Evolutionary conservation across 345 rosid genomes (phyloP).

Genomic region (Firmiana major): DNA sequence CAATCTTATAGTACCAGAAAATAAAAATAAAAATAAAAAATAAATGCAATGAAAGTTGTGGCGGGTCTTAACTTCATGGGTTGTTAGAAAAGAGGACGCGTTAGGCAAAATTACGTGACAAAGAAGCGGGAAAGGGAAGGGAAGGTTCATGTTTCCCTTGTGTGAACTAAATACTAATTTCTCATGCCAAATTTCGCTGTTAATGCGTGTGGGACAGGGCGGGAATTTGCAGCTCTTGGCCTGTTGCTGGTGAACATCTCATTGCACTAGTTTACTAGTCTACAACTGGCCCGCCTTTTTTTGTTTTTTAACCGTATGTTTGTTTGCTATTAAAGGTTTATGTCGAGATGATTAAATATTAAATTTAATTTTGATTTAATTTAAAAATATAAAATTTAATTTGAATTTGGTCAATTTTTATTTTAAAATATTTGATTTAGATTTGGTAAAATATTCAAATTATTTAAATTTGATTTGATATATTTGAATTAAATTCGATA

Average conservation of each 20-base stretch:
- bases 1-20: too few species aligned
- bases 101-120: not conserved
- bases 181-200: not conserved
- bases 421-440: too few species aligned
- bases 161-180: not conserved
- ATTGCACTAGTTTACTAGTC: not conserved
- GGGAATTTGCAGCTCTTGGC: not conserved
- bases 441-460: too few species aligned
- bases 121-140: not conserved
- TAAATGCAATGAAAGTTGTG: not conserved
- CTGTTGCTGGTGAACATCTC: not conserved
- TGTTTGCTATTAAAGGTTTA: too few species aligned
- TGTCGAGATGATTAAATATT: too few species aligned
- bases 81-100: not conserved
- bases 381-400: too few species aligned
- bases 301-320: not conserved
- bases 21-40: too few species aligned
- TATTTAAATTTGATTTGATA: too few species aligned
- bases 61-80: not conserved
- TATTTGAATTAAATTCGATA: too few species aligned
- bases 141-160: not conserved
- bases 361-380: too few species aligned
- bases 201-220: not conserved
- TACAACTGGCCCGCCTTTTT: not conserved
- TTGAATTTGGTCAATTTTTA: too few species aligned